Evolutionary conservation across 1,284 basidiomycete species (phyloP), one percentile per base, ranked within the genome.

Genomic region (Moesziomyces parantarcticus): DNA sequence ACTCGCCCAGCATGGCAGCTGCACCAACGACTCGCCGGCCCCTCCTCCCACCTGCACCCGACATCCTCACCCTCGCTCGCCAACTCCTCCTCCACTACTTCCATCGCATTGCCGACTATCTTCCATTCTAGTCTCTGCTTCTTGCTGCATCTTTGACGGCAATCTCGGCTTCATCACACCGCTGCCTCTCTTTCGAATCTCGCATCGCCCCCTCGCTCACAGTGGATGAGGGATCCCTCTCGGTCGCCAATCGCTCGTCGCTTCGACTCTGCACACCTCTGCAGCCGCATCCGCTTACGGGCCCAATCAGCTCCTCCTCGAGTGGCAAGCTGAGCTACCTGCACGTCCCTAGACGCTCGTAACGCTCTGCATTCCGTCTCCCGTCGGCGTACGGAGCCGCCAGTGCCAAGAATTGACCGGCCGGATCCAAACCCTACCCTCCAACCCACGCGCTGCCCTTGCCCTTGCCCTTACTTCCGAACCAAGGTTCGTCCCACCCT

Each of bases 401-500:
- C 7, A 16, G 36, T 18, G 14, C 36, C 36, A 39, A 18, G 16
- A 16, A 18, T 7, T 39, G 36, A 4, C 36, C 36, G 36, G 36
- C 36, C 36, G 7, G 36, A 3, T 7, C 39, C 13, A 53, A 52
- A 59, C 50, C 50, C 50, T 49, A 23, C 26, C 47, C 29, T 45
- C 48, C 21, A 39, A 39, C 14, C 36, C 36, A 39, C 36, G 36
- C 36, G 36, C 18, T 13, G 29, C 29, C 16, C 36, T 39, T 39
- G 18, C 16, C 36, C 14, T 14, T 13, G 29, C 29, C 16, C 36
- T 39, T 39, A 39, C 16, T 41, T 50, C 49, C 40, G 41, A 39
- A n/a, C 42, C 45, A 53, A 59, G 58, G 50, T 59, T 59, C 11
- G 50, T 53, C 50, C 58, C 58, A 59, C 57, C 40, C 34, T 13